phyloP scores from a whole-genome alignment of 768 basidiomycete genomes.

The button mushroom (Agaricus bisporus) region DNA sequence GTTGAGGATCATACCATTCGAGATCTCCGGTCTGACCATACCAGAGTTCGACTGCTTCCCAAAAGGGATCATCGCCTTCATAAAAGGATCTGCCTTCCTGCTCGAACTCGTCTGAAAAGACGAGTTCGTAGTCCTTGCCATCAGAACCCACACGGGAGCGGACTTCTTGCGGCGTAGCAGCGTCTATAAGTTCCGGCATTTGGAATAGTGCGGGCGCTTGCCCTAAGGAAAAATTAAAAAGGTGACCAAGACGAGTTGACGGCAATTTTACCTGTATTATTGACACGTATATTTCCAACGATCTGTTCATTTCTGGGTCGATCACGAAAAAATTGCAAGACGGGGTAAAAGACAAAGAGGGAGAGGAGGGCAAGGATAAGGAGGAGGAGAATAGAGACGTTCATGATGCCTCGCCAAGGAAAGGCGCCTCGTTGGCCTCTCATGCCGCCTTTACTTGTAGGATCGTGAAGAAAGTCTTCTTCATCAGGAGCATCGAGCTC shows the following conservation, averaged over 20 bases:
- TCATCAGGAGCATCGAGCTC: constrained; percentile 53
- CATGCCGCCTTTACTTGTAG: constrained; percentile 26
- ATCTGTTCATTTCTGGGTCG: constrained; percentile 35
- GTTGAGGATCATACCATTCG: constrained; percentile 72
- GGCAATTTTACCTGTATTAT: constrained; percentile 44
- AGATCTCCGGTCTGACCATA: constrained; percentile 64
- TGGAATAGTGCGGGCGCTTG: constrained; percentile 55
- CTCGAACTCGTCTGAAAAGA: constrained; percentile 79
- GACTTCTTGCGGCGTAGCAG: constrained; percentile 56
- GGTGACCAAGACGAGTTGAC: too few species aligned
- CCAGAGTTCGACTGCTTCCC: constrained; percentile 71
- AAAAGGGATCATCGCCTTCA: constrained; percentile 58
- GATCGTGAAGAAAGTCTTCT: constrained; percentile 75
- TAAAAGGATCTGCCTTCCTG: constrained; percentile 58
- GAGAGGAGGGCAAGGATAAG: constrained; percentile 57
- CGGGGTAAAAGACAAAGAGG: constrained; percentile 82
- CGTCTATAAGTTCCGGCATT: constrained; percentile 63
- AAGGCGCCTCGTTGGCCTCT: constrained; percentile 24
- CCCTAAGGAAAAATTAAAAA: constrained; percentile 28
- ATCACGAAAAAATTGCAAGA: constrained; percentile 44
- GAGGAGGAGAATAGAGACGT: constrained; percentile 61
- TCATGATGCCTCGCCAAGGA: constrained; percentile 47
- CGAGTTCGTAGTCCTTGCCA: constrained; percentile 58
- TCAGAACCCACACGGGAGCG: constrained; percentile 66
- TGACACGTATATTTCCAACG: constrained; percentile 61